phyloP scores from a whole-genome alignment of 768 basidiomycete genomes.

The Podaxis sp. region DNA sequence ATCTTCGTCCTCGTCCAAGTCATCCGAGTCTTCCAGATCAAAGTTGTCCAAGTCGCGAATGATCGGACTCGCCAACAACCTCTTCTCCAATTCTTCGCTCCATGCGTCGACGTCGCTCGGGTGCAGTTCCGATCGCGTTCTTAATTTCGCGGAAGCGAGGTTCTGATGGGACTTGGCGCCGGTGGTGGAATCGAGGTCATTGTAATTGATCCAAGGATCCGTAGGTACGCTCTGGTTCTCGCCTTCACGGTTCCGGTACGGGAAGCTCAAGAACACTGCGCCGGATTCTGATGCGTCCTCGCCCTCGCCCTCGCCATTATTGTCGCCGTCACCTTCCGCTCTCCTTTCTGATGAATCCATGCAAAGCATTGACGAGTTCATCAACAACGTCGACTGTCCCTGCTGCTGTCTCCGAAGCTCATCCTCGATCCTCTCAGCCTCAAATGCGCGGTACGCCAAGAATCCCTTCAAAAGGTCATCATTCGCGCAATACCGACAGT shows the following conservation, averaged over 20 bases:
- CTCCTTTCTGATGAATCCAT: neutral
- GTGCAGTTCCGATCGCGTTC: neutral
- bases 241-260: slow-evolving; percentile 2
- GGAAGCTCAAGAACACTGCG: slow-evolving; percentile 13
- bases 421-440: neutral
- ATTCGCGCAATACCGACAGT: slow-evolving; percentile 8
- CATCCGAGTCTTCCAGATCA: slow-evolving; percentile 5
- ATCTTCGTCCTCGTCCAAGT: slow-evolving; percentile 2
- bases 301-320: neutral
- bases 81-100: slow-evolving; percentile 10
- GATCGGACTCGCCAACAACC: neutral
- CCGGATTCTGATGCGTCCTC: neutral
- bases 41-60: slow-evolving; percentile 8
- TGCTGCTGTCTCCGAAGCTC: neutral
- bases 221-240: neutral
- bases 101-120: neutral
- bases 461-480: slow-evolving; percentile 6
- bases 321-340: neutral
- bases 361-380: neutral
- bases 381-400: neutral
- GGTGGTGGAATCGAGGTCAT: neutral
- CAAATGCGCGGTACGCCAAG: slow-evolving; percentile 5
- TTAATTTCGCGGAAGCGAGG: neutral
- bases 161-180: neutral
- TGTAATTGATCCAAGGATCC: slow-evolving; percentile 10